Percentiles rank a stretch among this genome's conserved stretches.
These are phyloP conservation scores for Coemansia sp. DNA, from an alignment of 192 early-diverging fungal genomes.

Conservation along the genomic window DNA sequence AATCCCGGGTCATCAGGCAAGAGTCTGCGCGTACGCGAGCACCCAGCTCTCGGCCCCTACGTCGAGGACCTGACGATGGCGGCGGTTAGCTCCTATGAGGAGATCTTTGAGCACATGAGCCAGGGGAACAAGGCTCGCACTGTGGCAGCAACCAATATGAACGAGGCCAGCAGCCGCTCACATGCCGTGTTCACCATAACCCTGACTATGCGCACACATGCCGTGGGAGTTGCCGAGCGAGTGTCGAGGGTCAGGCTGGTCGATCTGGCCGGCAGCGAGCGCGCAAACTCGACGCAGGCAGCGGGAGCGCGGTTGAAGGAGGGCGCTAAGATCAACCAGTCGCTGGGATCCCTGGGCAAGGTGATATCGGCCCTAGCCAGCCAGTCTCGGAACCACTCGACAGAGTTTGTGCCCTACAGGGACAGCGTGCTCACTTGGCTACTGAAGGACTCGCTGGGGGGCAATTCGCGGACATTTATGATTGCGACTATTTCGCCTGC, in stretches of 20 bases:
- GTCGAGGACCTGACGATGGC: constrained; percentile 89
- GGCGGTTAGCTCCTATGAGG: constrained; percentile 70
- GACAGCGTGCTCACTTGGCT: constrained; percentile 89
- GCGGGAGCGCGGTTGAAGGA: constrained; percentile 83
- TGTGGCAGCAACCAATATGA: constrained; percentile 93
- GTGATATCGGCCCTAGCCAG: constrained; percentile 89
- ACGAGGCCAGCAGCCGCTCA: constrained; percentile 85
- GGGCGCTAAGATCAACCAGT: constrained; percentile 94
- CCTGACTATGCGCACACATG: constrained; percentile 62
- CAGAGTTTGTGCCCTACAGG: constrained; percentile 81
- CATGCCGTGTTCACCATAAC: constrained; percentile 82
- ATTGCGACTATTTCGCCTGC: constrained; percentile 79
- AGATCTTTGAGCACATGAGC: constrained; percentile 74
- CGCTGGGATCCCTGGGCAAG: constrained; percentile 87
- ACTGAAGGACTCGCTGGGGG: constrained; percentile 79
- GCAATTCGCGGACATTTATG: constrained; percentile 81
- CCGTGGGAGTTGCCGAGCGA: constrained; percentile 65
- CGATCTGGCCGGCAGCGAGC: constrained; percentile 92
- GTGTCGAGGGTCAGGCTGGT: constrained; percentile 82
- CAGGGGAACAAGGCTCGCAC: constrained; percentile 80
- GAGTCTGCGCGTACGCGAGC: constrained; percentile 79
- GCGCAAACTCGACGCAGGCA: constrained; percentile 81
- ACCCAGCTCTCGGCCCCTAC: constrained; percentile 78
- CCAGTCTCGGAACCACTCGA: constrained; percentile 49
- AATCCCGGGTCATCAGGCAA: constrained; percentile 67